These are phyloP conservation scores for Apiospora saccharicola DNA, from an alignment of 2,329 filamentous ascomycete species.

Conservation along the genomic window DNA sequence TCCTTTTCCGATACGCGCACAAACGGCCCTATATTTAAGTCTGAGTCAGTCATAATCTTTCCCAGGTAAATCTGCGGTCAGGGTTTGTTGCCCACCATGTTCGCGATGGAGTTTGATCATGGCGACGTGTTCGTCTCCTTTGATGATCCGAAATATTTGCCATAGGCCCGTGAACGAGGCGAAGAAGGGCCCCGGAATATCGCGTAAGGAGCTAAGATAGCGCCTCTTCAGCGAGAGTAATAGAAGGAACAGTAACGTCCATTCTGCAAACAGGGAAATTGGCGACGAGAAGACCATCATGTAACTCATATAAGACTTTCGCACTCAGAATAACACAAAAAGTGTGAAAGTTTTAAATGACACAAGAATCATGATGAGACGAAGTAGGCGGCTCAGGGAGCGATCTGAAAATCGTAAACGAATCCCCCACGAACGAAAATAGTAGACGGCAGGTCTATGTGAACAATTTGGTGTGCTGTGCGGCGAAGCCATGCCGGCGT, in stretches of 20 bases:
- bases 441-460: not conserved
- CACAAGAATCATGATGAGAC: not conserved
- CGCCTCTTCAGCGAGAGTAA: constrained; percentile 29
- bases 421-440: not conserved
- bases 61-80: no score
- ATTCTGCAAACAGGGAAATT: not conserved
- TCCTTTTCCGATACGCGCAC: constrained; percentile 48
- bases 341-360: no score
- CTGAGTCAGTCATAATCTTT: not conserved
- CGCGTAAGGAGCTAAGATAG: constrained; percentile 14
- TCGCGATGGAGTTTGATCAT: constrained; percentile 46
- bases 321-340: not conserved
- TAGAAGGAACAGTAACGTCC: not conserved
- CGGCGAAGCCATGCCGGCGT: not conserved
- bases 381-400: not conserved
- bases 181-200: constrained; percentile 51
- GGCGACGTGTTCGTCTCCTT: constrained; percentile 47
- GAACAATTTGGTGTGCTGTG: not conserved
- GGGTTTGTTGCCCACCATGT: constrained; percentile 40
- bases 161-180: constrained; percentile 50
- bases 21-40: constrained; percentile 42
- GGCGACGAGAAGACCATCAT: not conserved
- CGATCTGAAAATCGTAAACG: not conserved
- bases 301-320: no score
- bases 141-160: constrained; percentile 47